A percentile compares a stretch with the other conserved stretches of the same genome.
These are phyloP conservation scores for Neopestalotiopsis sp. DNA, from an alignment of 2,329 filamentous ascomycete species.

Conservation along the genomic window DNA sequence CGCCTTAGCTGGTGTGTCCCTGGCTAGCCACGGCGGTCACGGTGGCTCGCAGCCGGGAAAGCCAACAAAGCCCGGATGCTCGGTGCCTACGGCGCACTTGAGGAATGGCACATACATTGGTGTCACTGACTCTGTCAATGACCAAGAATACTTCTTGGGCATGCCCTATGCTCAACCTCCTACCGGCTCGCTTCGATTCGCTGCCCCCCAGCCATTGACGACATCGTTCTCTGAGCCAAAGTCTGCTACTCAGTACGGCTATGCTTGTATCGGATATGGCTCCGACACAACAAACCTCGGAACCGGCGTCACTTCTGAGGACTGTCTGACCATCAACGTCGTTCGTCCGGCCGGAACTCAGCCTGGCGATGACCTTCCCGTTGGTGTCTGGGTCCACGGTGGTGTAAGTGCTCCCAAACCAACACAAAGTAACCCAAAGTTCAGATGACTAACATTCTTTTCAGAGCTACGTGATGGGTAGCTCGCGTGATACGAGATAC, in stretches of 20 bases:
- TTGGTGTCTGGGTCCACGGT: slow-evolving; percentile 65
- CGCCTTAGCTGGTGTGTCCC: slow-evolving; percentile 6
- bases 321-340: slow-evolving; percentile 68
- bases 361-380: slow-evolving; percentile 52
- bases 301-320: slow-evolving; percentile 45
- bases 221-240: slow-evolving; percentile 38
- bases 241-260: slow-evolving; percentile 50
- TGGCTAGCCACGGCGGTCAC: neutral
- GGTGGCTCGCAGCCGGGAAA: neutral
- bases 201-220: slow-evolving; percentile 52
- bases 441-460: neutral
- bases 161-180: slow-evolving; percentile 58
- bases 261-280: slow-evolving; percentile 58
- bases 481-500: slow-evolving; percentile 54
- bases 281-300: slow-evolving; percentile 24
- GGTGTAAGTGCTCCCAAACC: slow-evolving; percentile 28
- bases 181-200: slow-evolving; percentile 47
- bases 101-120: slow-evolving; percentile 51
- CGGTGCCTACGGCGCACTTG: slow-evolving; percentile 30
- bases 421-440: neutral
- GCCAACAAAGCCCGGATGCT: neutral
- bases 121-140: slow-evolving; percentile 39
- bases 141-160: slow-evolving; percentile 52
- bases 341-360: slow-evolving; percentile 55
- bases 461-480: slow-evolving; percentile 31